Evolutionary conservation across 306 rosid genomes (phyloP).

Genomic region (Trifolium dubium): DNA sequence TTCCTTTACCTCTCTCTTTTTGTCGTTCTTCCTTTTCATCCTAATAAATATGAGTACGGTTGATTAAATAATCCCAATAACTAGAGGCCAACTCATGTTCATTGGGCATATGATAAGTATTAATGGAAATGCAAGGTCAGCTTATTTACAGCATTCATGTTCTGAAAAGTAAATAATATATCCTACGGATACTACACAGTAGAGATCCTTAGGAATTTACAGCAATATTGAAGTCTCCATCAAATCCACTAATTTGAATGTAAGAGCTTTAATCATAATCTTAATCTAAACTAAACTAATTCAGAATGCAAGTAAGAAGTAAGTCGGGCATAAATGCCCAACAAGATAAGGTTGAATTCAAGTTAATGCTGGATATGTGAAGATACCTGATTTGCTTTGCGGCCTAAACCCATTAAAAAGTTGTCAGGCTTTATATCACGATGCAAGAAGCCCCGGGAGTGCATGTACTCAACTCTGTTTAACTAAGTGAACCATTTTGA

Average conservation of each 20-base stretch:
- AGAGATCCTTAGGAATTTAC: slow-evolving; percentile 2
- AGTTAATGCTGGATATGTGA: slow-evolving; percentile 17
- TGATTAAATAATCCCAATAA: slow-evolving; percentile 3
- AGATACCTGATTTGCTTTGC: slow-evolving; percentile 96
- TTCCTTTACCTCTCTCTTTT: neutral
- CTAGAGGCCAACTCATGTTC: neutral
- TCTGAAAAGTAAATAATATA: slow-evolving; percentile 22
- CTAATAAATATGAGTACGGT: neutral
- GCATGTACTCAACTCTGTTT: slow-evolving; percentile 98
- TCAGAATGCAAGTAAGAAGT: slow-evolving; percentile 25
- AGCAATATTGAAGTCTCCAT: neutral
- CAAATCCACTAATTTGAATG: neutral
- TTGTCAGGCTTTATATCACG: slow-evolving; percentile 99
- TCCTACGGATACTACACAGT: slow-evolving; percentile 11
- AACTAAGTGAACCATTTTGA: slow-evolving; percentile 54
- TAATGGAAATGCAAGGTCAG: slow-evolving; percentile 28
- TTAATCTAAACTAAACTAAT: slow-evolving; percentile 3
- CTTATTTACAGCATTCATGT: slow-evolving; percentile 24
- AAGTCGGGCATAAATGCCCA: slow-evolving; percentile 10
- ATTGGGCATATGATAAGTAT: slow-evolving; percentile 1
- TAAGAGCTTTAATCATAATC: slow-evolving; percentile 8
- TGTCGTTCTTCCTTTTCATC: neutral
- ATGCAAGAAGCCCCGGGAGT: slow-evolving; percentile 94
- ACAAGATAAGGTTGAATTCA: slow-evolving; percentile 22
- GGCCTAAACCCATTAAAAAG: slow-evolving; percentile 98